Conservation (phyloP, 768 basidiomycete genomes). For the Thelephora ganbajun region DNA sequence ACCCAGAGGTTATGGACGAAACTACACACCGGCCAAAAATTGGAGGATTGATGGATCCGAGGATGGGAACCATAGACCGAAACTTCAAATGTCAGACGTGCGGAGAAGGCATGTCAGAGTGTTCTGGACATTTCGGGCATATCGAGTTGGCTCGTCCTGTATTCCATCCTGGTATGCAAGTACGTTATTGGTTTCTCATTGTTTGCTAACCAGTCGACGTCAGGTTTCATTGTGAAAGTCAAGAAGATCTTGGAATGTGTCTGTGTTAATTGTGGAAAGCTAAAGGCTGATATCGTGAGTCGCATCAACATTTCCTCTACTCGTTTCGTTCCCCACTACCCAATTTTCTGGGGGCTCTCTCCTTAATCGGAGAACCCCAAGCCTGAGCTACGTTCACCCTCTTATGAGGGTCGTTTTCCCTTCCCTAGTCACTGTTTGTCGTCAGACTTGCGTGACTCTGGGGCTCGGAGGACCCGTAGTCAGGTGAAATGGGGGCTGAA, state of each 20-base stretch:
- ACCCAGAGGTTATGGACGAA: slow-evolving; percentile 98
- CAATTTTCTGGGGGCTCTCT: slow-evolving; percentile 99
- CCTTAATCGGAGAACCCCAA: slow-evolving; percentile 89
- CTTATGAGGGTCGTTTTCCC: slow-evolving; percentile 77
- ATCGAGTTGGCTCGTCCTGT: slow-evolving; percentile 96
- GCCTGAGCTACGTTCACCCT: slow-evolving; percentile 70
- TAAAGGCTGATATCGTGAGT: slow-evolving; percentile 97
- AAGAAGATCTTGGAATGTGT: slow-evolving; percentile 99
- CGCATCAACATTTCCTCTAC: slow-evolving; percentile 59
- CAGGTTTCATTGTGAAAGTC: slow-evolving; percentile 95
- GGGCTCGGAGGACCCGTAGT: slow-evolving; percentile 75
- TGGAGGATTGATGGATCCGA: slow-evolving; percentile 93
- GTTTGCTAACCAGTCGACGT: background rate
- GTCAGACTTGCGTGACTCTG: slow-evolving; percentile 43
- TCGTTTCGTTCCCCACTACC: slow-evolving; percentile 87
- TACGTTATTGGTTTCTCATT: background rate
- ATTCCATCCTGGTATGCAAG: slow-evolving; percentile 78
- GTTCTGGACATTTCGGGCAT: slow-evolving; percentile 98
- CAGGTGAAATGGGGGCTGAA: slow-evolving; percentile 98
- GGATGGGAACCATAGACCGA: slow-evolving; percentile 95
- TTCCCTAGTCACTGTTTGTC: slow-evolving; percentile 78
- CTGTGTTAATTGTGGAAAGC: slow-evolving; percentile 95
- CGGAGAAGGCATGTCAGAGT: slow-evolving; percentile 99
- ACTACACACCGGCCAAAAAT: slow-evolving; percentile 77
- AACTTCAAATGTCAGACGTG: slow-evolving; percentile 99